Percentiles rank a stretch among this genome's conserved stretches.
These are phyloP conservation scores for Cercospora zeina DNA, from an alignment of 2,329 filamentous ascomycete genomes.

Conservation along the genomic window DNA sequence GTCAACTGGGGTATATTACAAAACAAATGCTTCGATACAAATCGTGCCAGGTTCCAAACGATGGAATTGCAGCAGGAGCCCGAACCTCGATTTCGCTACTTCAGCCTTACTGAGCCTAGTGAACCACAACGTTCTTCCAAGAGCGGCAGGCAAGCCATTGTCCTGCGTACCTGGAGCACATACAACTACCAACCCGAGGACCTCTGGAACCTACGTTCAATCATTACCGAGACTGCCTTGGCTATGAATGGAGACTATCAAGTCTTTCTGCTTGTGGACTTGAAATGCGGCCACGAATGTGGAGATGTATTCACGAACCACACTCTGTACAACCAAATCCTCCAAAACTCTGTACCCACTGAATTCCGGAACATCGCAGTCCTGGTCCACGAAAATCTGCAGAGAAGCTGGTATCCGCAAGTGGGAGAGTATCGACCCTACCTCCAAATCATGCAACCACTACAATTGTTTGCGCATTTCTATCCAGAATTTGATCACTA, in stretches of 20 bases:
- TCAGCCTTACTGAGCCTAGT: background rate
- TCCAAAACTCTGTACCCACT: slow-evolving; percentile 55
- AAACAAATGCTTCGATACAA: background rate
- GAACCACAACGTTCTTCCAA: background rate
- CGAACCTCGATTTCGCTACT: slow-evolving; percentile 49
- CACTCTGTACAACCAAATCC: slow-evolving; percentile 58
- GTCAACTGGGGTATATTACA: background rate
- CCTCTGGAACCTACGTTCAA: slow-evolving; percentile 72
- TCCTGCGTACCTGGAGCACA: slow-evolving; percentile 78
- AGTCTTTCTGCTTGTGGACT: slow-evolving; percentile 77
- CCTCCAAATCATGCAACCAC: slow-evolving; percentile 59
- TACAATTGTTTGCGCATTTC: slow-evolving; percentile 50
- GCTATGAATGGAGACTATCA: slow-evolving; percentile 81
- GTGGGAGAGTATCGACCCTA: slow-evolving; percentile 73
- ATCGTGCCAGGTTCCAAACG: background rate
- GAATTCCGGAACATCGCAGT: slow-evolving; percentile 85
- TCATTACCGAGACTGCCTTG: slow-evolving; percentile 78
- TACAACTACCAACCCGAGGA: slow-evolving; percentile 75
- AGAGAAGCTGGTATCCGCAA: slow-evolving; percentile 68
- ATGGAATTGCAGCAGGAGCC: background rate
- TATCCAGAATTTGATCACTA: slow-evolving; percentile 51
- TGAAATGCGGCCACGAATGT: slow-evolving; percentile 74
- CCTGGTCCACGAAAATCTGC: slow-evolving; percentile 85
- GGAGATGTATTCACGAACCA: slow-evolving; percentile 73
- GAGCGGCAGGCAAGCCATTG: slow-evolving; percentile 35